phyloP scores from a whole-genome alignment of 2,329 filamentous ascomycete genomes.

The Alternaria postmessia region DNA sequence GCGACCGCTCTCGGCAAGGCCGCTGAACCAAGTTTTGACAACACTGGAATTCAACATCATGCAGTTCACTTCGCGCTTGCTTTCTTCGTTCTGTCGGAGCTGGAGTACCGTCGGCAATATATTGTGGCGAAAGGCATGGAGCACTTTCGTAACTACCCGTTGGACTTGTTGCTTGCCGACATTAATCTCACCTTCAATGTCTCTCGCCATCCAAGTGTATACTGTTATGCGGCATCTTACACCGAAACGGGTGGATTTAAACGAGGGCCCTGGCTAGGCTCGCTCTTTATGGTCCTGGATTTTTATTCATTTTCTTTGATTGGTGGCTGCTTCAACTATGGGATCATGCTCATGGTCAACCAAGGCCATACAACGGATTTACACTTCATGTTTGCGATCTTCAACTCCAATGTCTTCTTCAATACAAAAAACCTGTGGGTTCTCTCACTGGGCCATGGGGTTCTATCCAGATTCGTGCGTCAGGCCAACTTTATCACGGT shows the following conservation, averaged over 20 bases:
- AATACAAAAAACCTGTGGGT: background rate
- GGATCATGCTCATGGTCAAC: background rate
- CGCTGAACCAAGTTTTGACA: background rate
- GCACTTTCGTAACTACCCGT: background rate
- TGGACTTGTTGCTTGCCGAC: background rate
- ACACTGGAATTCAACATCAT: background rate
- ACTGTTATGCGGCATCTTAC: background rate
- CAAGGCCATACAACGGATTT: background rate
- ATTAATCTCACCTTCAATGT: background rate
- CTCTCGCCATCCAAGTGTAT: background rate
- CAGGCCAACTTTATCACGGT: background rate
- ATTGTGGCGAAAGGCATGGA: background rate
- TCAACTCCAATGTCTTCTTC: background rate
- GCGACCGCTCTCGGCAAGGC: background rate
- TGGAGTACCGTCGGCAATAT: background rate
- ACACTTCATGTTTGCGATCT: background rate
- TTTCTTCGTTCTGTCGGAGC: slow-evolving; percentile 3
- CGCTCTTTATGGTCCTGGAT: background rate
- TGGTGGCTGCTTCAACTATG: background rate
- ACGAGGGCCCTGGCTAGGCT: rapidly evolving
- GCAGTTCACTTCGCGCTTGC: background rate
- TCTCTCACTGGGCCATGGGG: background rate
- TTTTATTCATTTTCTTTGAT: background rate
- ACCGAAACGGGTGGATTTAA: background rate
- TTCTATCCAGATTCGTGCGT: background rate